A percentile compares a stretch with the other conserved stretches of the same genome.
phyloP scores from a whole-genome alignment of 2,329 filamentous ascomycete species.

The Arachnopeziza araneosa region DNA sequence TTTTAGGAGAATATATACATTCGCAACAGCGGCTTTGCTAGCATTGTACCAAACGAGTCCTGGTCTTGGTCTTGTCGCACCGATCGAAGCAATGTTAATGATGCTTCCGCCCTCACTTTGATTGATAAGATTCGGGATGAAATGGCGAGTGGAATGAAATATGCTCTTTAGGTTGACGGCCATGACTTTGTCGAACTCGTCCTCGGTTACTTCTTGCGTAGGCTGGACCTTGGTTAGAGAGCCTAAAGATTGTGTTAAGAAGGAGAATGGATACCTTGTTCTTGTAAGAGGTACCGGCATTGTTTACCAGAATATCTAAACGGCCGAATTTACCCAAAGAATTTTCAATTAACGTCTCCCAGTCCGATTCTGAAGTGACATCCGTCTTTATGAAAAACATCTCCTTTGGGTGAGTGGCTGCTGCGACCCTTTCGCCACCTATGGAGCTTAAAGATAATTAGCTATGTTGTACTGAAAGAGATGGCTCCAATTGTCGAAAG shows the following conservation, averaged over 20 bases:
- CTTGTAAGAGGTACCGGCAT: constrained; percentile 51
- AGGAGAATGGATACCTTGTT: constrained; percentile 41
- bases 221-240: constrained; percentile 32
- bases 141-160: constrained; percentile 51
- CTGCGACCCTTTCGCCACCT: constrained; percentile 44
- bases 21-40: constrained; percentile 60
- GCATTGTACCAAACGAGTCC: constrained; percentile 67
- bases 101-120: constrained; percentile 53
- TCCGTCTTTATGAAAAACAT: constrained; percentile 40
- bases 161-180: constrained; percentile 65
- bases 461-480: background rate
- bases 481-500: no score
- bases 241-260: background rate
- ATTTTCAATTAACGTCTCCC: constrained; percentile 43
- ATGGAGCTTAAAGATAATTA: constrained; percentile 28
- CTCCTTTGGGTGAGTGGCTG: constrained; percentile 19
- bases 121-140: constrained; percentile 55
- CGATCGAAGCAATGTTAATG: constrained; percentile 62
- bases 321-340: constrained; percentile 42
- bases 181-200: constrained; percentile 62
- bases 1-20: constrained; percentile 35
- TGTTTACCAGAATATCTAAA: constrained; percentile 56
- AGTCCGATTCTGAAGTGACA: constrained; percentile 48
- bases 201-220: constrained; percentile 57
- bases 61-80: constrained; percentile 54